Evolutionary conservation across 75 land plant genomes (phyloP).

Genomic region (Isoetes taiwanensis): DNA sequence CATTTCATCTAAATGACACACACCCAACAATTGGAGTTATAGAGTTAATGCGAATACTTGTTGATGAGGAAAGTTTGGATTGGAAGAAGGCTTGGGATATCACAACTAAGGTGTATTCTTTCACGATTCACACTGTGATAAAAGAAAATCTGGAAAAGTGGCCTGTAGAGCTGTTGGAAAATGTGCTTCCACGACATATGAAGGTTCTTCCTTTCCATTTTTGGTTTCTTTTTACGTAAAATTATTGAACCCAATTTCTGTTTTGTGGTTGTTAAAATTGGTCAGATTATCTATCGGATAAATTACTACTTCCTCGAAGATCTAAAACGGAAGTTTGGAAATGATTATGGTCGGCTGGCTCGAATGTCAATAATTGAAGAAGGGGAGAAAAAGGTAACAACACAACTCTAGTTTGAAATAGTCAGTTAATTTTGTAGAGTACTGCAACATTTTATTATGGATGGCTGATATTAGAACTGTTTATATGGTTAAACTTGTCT

Average conservation of each 20-base stretch:
- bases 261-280: neutral
- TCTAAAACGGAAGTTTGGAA: conserved; percentile 36
- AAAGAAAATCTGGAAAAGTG: conserved; percentile 57
- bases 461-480: neutral
- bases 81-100: conserved; percentile 53
- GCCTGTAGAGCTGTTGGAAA: conserved; percentile 53
- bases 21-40: conserved; percentile 57
- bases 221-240: neutral
- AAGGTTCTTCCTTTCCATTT: conserved; percentile 27
- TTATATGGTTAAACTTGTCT: too few relatives aligned
- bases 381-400: conserved; percentile 59
- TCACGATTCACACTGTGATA: conserved; percentile 47
- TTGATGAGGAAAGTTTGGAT: conserved; percentile 48
- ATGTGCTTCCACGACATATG: conserved; percentile 63
- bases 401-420: too few relatives aligned
- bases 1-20: conserved; percentile 65
- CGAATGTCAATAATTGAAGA: conserved; percentile 72
- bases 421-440: too few relatives aligned
- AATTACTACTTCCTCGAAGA: conserved; percentile 52
- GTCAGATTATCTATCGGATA: conserved; percentile 71
- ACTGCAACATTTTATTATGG: neutral
- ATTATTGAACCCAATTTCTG: too few relatives aligned
- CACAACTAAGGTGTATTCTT: conserved; percentile 39
- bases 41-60: conserved; percentile 52
- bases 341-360: conserved; percentile 41